Conservation (phyloP, 768 basidiomycete genomes). For the Agaricus subrufescens region DNA sequence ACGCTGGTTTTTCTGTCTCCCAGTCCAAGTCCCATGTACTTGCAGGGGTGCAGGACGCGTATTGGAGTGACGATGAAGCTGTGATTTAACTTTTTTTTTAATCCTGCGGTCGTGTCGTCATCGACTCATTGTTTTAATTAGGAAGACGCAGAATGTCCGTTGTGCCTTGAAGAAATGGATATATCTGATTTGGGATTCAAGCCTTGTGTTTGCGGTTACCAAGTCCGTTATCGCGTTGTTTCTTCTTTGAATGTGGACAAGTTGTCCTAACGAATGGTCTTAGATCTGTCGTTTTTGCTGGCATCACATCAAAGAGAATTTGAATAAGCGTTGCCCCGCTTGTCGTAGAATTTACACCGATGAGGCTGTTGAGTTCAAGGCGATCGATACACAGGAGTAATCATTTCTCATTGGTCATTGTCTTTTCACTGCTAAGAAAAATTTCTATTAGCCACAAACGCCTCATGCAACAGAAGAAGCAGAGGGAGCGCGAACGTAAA, state of each 20-base stretch:
- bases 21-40: conserved; percentile 84
- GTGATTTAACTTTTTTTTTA: conserved; percentile 35
- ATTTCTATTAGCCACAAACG: conserved; percentile 73
- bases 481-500: conserved; percentile 91
- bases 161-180: conserved; percentile 99
- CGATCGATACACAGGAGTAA: conserved; percentile 93
- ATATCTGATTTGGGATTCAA: conserved; percentile 98
- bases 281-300: conserved; percentile 99
- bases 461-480: conserved; percentile 91
- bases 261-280: conserved; percentile 9
- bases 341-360: conserved; percentile 92
- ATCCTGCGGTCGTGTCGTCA: background rate
- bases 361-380: conserved; percentile 90
- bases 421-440: conserved; percentile 9
- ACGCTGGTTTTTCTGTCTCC: conserved; percentile 62
- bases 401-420: conserved; percentile 19
- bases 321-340: conserved; percentile 95
- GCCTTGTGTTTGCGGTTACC: conserved; percentile 98
- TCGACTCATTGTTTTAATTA: conserved; percentile 26
- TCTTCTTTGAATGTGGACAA: background rate
- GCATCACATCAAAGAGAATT: conserved; percentile 95
- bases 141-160: conserved; percentile 97
- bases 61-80: conserved; percentile 91
- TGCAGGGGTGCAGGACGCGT: conserved; percentile 93
- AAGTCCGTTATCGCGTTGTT: conserved; percentile 43